Conservation (phyloP, 805 yeast genomes). For the Pichia scutulata region DNA sequence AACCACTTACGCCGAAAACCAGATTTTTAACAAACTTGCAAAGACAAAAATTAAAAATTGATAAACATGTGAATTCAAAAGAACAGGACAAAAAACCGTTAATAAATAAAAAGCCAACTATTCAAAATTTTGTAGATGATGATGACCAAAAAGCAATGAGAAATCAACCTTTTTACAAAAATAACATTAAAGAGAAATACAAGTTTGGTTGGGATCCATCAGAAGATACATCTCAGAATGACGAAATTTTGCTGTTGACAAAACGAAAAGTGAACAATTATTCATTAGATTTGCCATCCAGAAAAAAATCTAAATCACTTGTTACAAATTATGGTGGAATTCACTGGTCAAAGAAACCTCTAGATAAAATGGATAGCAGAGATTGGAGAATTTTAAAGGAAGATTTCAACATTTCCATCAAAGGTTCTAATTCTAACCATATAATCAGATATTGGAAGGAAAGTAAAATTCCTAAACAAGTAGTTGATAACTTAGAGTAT, state of each 20-base stretch:
- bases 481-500: slow-evolving; percentile 29
- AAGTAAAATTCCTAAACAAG: slow-evolving; percentile 35
- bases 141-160: background rate
- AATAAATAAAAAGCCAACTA: background rate
- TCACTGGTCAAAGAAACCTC: slow-evolving; percentile 66
- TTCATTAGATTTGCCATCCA: slow-evolving; percentile 5
- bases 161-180: background rate
- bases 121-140: background rate
- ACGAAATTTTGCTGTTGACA: slow-evolving; percentile 33
- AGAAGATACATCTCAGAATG: slow-evolving; percentile 54
- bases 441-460: slow-evolving; percentile 79
- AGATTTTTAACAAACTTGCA: slow-evolving; percentile 40
- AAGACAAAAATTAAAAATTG: slow-evolving; percentile 30
- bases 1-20: slow-evolving; percentile 5
- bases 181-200: slow-evolving; percentile 33
- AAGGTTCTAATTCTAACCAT: slow-evolving; percentile 39
- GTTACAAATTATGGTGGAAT: slow-evolving; percentile 6
- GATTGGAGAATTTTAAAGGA: slow-evolving; percentile 89
- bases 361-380: slow-evolving; percentile 60
- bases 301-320: slow-evolving; percentile 3
- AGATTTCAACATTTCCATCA: slow-evolving; percentile 60
- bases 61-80: slow-evolving; percentile 6
- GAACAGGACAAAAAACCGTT: background rate
- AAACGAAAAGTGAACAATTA: slow-evolving; percentile 19
- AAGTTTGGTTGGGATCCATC: slow-evolving; percentile 60